Evolutionary conservation across 2,329 filamentous ascomycete species (phyloP), one percentile per base, ranked within the genome.

Genomic region (Diaporthe capsici): DNA sequence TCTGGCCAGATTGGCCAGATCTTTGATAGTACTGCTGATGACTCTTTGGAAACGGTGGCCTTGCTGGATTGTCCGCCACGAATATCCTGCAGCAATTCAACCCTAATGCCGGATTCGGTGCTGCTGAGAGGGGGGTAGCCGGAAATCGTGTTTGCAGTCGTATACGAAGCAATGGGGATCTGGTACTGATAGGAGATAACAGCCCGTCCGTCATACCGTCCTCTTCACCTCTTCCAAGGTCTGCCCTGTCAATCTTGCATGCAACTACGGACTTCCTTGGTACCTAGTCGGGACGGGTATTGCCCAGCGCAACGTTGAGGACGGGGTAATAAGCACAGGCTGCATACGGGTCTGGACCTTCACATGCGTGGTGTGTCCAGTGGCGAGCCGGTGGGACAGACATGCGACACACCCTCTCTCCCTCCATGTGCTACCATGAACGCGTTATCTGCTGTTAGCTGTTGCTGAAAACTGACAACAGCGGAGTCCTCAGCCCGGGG

Each of bases 271-370:
- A 49, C 49, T 42, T 55, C 55, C 70, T 72, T 61, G 70, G 55
- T 51, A 51, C 53, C 68, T 58, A 47, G 51, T 51, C 17, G 31
- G 47, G 47, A 53, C 31, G 65, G 63, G 47, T 68, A 53, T 68
- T 68, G 65, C 65, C 47, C 47, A 63, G 47, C 55, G 31, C 57
- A 25, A 72, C 68, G 25, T 71, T 71, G 51, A 51, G 42, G 39
- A 72, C 44, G 57, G 67, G 67, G 61, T 67, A 60, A 49, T 49
- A 60, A 72, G 71, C 57, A 63, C 71, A 39, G 57, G 71, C 71
- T 72, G 31, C 57, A 51, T 53, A 53, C 37, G 25, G 71, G 51
- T 65, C 71, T 73, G 61, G 58, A 42, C 47, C 71, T 73, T 73
- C 71, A 73, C 71, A 73, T 73, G 58, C 53, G 71, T 53, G 61